Evolutionary conservation across 768 basidiomycete genomes (phyloP).

Genomic region (Sistotremastrum suecicum): DNA sequence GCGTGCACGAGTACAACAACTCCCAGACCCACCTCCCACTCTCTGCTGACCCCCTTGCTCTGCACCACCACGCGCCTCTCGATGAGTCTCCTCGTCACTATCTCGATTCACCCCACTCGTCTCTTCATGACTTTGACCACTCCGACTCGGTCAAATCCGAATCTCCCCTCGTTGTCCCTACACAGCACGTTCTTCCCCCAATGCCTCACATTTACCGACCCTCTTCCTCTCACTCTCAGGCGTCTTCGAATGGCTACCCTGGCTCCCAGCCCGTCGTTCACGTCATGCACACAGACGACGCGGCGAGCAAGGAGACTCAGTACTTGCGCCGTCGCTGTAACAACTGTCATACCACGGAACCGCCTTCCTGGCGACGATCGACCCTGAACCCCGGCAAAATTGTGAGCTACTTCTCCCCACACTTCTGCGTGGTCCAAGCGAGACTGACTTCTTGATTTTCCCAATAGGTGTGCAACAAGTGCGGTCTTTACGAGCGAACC

Average conservation of each 20-base stretch:
- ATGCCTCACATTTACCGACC: slow-evolving; percentile 14
- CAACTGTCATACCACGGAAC: slow-evolving; percentile 88
- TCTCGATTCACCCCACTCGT: slow-evolving; percentile 26
- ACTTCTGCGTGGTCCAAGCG: not conserved
- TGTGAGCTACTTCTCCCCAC: slow-evolving; percentile 16
- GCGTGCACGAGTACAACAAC: slow-evolving; percentile 18
- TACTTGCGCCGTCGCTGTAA: slow-evolving; percentile 78
- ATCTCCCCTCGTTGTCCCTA: slow-evolving; percentile 46
- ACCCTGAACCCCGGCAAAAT: slow-evolving; percentile 87
- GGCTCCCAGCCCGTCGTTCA: slow-evolving; percentile 34
- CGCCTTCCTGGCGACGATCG: slow-evolving; percentile 75
- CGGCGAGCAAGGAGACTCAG: slow-evolving; percentile 81
- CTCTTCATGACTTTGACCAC: slow-evolving; percentile 32
- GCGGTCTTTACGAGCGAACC: slow-evolving; percentile 82
- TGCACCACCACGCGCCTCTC: slow-evolving; percentile 18
- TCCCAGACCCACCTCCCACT: slow-evolving; percentile 24
- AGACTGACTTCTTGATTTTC: not conserved
- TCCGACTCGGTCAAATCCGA: slow-evolving; percentile 51
- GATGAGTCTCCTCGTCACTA: slow-evolving; percentile 8
- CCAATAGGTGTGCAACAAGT: slow-evolving; percentile 65
- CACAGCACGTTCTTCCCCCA: slow-evolving; percentile 39
- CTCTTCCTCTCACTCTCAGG: slow-evolving; percentile 17
- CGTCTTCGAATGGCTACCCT: slow-evolving; percentile 16
- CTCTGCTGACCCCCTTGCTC: slow-evolving; percentile 18
- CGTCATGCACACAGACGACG: slow-evolving; percentile 83